Conservation (phyloP, 2,329 filamentous ascomycete species). For the Helicocarpus griseus region DNA sequence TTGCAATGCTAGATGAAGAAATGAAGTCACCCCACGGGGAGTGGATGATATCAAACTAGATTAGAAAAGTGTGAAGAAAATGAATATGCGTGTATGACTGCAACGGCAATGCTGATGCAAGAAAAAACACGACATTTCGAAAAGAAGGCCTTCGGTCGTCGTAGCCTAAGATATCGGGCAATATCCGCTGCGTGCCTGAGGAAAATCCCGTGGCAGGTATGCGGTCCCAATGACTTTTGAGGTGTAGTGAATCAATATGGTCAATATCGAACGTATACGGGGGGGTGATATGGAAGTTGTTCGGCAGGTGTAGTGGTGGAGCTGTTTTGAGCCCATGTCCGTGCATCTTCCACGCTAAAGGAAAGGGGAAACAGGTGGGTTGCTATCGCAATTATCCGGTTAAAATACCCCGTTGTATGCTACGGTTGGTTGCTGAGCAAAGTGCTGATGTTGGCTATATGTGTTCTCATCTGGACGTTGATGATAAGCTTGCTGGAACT, state of each 20-base stretch:
- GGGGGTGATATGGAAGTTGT: not conserved
- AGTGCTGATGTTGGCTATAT: slow-evolving; percentile 26
- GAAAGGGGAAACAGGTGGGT: not conserved
- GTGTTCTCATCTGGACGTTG: slow-evolving; percentile 24
- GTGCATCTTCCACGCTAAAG: not conserved
- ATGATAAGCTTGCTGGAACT: slow-evolving; percentile 26
- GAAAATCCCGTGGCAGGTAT: not conserved
- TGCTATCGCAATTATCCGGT: not conserved
- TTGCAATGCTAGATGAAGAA: slow-evolving; percentile 38
- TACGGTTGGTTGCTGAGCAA: slow-evolving; percentile 24
- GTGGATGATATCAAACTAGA: slow-evolving; percentile 6
- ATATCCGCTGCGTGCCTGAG: not conserved
- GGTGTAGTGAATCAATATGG: not conserved
- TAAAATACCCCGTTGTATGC: slow-evolving; percentile 21
- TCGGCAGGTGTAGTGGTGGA: not conserved
- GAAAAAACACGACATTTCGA: not conserved
- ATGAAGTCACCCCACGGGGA: slow-evolving; percentile 14
- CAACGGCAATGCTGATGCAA: not conserved
- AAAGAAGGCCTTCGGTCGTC: not conserved
- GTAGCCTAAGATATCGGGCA: not conserved
- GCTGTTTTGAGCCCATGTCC: not conserved
- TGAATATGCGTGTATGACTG: not conserved
- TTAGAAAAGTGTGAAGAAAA: slow-evolving; percentile 10
- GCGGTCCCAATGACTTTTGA: not conserved
- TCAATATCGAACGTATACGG: not conserved